Evolutionary conservation across 495 filamentous ascomycete species (phyloP).

Genomic region (Hypoxylon lienhwacheense): DNA sequence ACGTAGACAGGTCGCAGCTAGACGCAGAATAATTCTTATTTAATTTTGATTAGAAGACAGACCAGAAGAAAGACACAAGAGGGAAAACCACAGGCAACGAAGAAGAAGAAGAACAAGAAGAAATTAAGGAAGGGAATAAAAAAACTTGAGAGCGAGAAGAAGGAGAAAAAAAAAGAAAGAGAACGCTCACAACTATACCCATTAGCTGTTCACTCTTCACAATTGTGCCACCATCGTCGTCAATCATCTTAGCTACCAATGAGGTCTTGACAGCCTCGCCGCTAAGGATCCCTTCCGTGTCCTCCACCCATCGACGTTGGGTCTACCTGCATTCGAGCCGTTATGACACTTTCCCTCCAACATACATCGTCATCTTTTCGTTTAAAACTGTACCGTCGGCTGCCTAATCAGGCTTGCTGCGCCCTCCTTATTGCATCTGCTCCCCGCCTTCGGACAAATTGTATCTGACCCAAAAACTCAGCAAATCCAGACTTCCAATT

Average conservation of each 20-base stretch:
- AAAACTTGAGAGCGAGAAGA: slow-evolving; percentile 1
- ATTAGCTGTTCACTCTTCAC: slow-evolving; percentile 15
- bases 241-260: slow-evolving; percentile 25
- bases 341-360: slow-evolving; percentile 20
- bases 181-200: slow-evolving; percentile 13
- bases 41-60: too few species aligned
- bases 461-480: slow-evolving; percentile 8
- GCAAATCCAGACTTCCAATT: slow-evolving; percentile 6
- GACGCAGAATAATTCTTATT: slow-evolving; percentile 18
- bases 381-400: slow-evolving; percentile 17
- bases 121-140: slow-evolving; percentile 4
- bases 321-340: slow-evolving; percentile 25
- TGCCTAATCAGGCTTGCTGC: slow-evolving; percentile 12
- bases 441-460: slow-evolving; percentile 15
- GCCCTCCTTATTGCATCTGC: slow-evolving; percentile 23
- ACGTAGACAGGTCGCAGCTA: slow-evolving; percentile 21
- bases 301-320: slow-evolving; percentile 25
- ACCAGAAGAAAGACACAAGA: too few species aligned
- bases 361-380: slow-evolving; percentile 22
- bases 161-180: slow-evolving; percentile 3
- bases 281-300: slow-evolving; percentile 18
- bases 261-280: slow-evolving; percentile 28
- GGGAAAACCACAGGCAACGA: too few species aligned
- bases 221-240: slow-evolving; percentile 21
- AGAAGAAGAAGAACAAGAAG: not conserved